Percentiles rank a stretch among this genome's conserved stretches.
Evolutionary conservation across 2,329 filamentous ascomycete species (phyloP).

Genomic region (Phyllosticta citrichinensis): DNA sequence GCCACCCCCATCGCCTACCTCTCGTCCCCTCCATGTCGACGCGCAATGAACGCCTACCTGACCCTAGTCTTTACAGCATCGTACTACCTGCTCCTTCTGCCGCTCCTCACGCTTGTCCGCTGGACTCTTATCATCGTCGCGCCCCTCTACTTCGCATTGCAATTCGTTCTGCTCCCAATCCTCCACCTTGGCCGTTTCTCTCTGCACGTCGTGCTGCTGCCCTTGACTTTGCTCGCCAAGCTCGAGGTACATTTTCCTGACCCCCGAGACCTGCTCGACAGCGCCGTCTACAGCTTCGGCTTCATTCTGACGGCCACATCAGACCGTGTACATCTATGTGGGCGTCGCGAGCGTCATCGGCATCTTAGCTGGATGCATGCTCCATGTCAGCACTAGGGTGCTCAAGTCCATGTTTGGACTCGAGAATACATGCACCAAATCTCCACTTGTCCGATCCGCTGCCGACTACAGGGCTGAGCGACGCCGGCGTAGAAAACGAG

Average conservation of each 20-base stretch:
- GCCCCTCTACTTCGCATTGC: slow-evolving; percentile 38
- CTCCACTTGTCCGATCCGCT: slow-evolving; percentile 10
- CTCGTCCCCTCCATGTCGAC: too few species aligned
- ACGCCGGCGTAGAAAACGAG: slow-evolving; percentile 16
- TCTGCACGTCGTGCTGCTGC: slow-evolving; percentile 34
- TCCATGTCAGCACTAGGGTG: slow-evolving; percentile 48
- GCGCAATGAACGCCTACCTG: slow-evolving; percentile 22
- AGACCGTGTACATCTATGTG: slow-evolving; percentile 48
- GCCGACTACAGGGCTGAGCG: slow-evolving; percentile 22
- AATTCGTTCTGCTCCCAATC: slow-evolving; percentile 42
- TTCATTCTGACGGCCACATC: slow-evolving; percentile 3
- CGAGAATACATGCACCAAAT: neutral
- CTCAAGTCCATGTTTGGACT: slow-evolving; percentile 22
- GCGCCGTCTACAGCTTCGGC: neutral
- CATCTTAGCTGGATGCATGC: slow-evolving; percentile 48
- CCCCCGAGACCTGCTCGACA: neutral
- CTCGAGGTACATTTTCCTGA: slow-evolving; percentile 41
- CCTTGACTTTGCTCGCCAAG: slow-evolving; percentile 40
- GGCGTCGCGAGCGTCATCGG: slow-evolving; percentile 59
- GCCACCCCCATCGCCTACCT: neutral
- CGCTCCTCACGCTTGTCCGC: slow-evolving; percentile 29
- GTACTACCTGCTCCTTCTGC: slow-evolving; percentile 29
- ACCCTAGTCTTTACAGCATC: slow-evolving; percentile 21
- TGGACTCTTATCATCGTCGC: slow-evolving; percentile 33
- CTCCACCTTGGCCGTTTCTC: slow-evolving; percentile 36